Evolutionary conservation across 2,329 filamentous ascomycete species (phyloP).

Genomic region (Aspergillus pseudonomiae): DNA sequence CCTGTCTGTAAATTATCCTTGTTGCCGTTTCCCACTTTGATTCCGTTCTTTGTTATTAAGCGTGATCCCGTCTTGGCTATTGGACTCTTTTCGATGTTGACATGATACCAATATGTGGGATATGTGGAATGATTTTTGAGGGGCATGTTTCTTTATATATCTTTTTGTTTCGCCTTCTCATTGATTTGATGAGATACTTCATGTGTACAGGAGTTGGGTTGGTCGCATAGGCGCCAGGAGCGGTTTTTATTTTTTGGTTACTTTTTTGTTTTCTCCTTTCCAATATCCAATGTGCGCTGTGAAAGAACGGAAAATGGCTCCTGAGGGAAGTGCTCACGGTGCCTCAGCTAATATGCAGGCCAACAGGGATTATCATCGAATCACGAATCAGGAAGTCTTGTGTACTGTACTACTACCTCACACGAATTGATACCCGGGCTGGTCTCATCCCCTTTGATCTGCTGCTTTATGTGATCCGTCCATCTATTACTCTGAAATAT

Average conservation of each 20-base stretch:
- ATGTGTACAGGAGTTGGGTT: constrained; percentile 12
- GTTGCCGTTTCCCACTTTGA: neutral
- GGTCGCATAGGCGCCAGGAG: constrained; percentile 11
- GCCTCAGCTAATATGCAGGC: constrained; percentile 3
- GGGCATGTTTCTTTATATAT: constrained; percentile 11
- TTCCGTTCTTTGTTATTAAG: constrained; percentile 10
- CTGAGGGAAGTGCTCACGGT: neutral
- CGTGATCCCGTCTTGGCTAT: constrained; percentile 14
- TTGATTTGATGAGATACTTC: constrained; percentile 9
- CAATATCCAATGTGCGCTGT: neutral
- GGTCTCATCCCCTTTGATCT: constrained; percentile 11
- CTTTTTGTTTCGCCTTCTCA: neutral
- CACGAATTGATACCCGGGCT: constrained; percentile 26
- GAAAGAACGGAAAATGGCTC: neutral
- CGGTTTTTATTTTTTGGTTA: neutral
- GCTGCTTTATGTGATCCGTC: neutral
- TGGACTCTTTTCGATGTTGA: constrained; percentile 21
- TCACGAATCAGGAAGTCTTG: constrained; percentile 5
- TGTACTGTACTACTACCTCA: constrained; percentile 17
- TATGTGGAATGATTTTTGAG: constrained; percentile 27
- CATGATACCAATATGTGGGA: constrained; percentile 32
- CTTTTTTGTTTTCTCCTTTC: neutral
- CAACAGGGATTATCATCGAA: constrained; percentile 6
- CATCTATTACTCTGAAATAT: neutral
- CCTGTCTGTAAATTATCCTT: neutral